Evolutionary conservation across 208 protist species (phyloP).

Genomic region (Jaenimonas drosophilae): DNA sequence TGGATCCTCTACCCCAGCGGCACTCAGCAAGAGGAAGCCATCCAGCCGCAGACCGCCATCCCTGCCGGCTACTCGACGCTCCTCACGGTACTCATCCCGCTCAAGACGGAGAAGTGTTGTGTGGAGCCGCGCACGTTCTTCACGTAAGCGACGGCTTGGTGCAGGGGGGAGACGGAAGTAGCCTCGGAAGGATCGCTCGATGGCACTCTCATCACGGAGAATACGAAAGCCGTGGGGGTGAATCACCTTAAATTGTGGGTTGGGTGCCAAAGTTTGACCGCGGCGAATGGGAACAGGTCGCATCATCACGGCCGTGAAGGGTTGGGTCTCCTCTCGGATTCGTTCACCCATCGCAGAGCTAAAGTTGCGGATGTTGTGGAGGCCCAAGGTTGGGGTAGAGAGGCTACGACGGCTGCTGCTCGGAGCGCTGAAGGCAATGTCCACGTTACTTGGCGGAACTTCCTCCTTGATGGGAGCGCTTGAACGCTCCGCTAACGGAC

Average conservation of each 20-base stretch:
- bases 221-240: conserved; percentile 86
- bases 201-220: conserved; percentile 49
- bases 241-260: conserved; percentile 17
- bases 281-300: not conserved
- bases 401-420: no score
- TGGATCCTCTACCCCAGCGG: conserved; percentile 47
- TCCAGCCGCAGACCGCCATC: conserved; percentile 54
- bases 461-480: not conserved
- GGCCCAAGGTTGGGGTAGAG: no score
- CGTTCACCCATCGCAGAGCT: no score
- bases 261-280: not conserved
- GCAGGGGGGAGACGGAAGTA: conserved; percentile 85
- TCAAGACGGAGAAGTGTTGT: conserved; percentile 31
- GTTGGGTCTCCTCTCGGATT: no score
- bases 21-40: conserved; percentile 70
- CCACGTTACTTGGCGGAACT: not conserved
- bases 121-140: conserved; percentile 34
- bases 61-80: conserved; percentile 17
- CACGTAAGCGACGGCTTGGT: conserved; percentile 20
- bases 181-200: conserved; percentile 70
- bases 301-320: not conserved
- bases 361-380: not conserved
- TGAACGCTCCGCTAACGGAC: no score
- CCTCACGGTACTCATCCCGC: conserved; percentile 18
- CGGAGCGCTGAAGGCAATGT: not conserved